Evolutionary conservation across 108 stramenopile genomes (phyloP), one percentile per base, ranked within the genome.

Genomic region (Ochromonas danica): DNA sequence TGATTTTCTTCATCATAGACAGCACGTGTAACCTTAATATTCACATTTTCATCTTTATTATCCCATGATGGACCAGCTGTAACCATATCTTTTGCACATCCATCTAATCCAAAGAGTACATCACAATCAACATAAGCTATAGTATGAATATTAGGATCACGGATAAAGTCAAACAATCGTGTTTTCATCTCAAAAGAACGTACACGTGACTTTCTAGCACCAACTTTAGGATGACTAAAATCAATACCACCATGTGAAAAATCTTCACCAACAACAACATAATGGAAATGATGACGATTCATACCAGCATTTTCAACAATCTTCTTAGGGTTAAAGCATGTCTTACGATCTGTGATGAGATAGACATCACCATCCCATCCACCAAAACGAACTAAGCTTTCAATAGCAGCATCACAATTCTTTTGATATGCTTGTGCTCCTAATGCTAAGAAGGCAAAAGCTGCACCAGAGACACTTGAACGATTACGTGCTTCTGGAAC

Each of bases 91-190:
- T 22, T 6, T 28, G 63, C 30, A 67, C 63, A 67, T 36, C 35
- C 33, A 6, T 28, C 14, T 67, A 35, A 10, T 36, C 33, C 35
- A 36, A 67, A 67, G 3, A 67, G 25, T 6, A 67, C 25, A 36
- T 67, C 63, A 36, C 63, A 67, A 67, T 67, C 63, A 10, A 67
- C 63, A 67, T 67, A 67, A 6, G 63, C 63, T 3, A 67, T 67
- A 6, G 63, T 67, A 67, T 67, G 63, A 67, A 67, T 67, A 6
- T 22, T 31, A 6, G 63, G 63, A 67, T 67, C 63, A 67, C 10
- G 6, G 31, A 67, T 67, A 28, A 67, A 67, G 3, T 67, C 63
- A 67, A 67, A 67, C 10, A 67, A 36, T 31, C 35, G 27, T 10
- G 63, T 33, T 67, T 67, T 67, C 63, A 67, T 67, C 6, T 22